A percentile compares a stretch with the other conserved stretches of the same genome.
Conservation (phyloP, 495 filamentous ascomycete species). For the Neurospora terricola region DNA sequence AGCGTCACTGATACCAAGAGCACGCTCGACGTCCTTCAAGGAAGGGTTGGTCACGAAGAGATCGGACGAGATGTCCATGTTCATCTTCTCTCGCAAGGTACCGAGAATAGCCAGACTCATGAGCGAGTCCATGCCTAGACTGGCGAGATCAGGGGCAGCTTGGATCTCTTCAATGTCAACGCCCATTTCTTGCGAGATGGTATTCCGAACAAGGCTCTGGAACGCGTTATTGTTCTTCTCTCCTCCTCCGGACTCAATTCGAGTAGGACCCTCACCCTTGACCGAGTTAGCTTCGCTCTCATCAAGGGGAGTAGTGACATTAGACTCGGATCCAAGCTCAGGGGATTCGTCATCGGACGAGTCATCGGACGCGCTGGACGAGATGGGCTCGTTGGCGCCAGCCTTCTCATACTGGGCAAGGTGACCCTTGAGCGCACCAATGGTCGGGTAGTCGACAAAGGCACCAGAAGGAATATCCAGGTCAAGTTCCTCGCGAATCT, state of each 20-base stretch:
- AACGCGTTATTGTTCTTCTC: constrained; percentile 28
- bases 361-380: constrained; percentile 19
- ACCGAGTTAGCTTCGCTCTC: constrained; percentile 34
- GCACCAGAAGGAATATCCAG: constrained; percentile 44
- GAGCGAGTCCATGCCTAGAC: constrained; percentile 52
- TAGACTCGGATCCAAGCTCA: constrained; percentile 35
- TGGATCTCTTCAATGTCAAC: constrained; percentile 54
- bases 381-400: constrained; percentile 21
- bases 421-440: constrained; percentile 52
- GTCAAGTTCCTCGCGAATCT: constrained; percentile 47
- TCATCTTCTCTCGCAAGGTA: constrained; percentile 48
- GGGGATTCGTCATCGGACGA: constrained; percentile 33
- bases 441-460: constrained; percentile 43
- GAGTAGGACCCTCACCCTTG: constrained; percentile 21
- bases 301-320: constrained; percentile 37
- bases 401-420: constrained; percentile 38
- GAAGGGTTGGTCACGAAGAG: constrained; percentile 38
- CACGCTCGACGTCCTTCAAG: constrained; percentile 36
- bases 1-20: constrained; percentile 32
- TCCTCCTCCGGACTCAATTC: constrained; percentile 8
- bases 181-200: constrained; percentile 59
- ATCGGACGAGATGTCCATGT: constrained; percentile 35
- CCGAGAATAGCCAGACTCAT: constrained; percentile 48
- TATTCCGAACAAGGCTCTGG: constrained; percentile 44
- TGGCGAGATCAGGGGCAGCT: constrained; percentile 38